Conservation (phyloP, 768 basidiomycete species). For the Lanmaoa rubissima region DNA sequence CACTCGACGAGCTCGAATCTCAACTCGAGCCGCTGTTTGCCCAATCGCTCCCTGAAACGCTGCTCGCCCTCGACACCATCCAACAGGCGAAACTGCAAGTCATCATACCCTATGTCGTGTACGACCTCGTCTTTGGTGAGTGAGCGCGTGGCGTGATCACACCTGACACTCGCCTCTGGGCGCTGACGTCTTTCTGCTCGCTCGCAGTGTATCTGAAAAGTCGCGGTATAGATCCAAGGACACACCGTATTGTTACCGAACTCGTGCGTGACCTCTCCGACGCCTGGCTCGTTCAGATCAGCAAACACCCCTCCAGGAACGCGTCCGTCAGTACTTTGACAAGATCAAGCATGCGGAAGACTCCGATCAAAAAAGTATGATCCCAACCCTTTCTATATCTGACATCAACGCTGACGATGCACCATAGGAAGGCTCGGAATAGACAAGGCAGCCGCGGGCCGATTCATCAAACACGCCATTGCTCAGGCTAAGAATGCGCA, state of each 20-base stretch:
- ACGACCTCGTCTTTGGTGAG: constrained; percentile 85
- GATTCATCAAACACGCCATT: constrained; percentile 85
- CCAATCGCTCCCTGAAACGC: constrained; percentile 64
- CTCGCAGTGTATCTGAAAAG: constrained; percentile 75
- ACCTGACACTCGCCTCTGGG: background rate
- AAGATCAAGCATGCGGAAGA: constrained; percentile 79
- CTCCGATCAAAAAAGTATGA: constrained; percentile 45
- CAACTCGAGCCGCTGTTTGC: constrained; percentile 65
- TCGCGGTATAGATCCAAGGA: constrained; percentile 74
- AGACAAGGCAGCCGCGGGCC: constrained; percentile 75
- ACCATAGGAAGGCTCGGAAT: constrained; percentile 44
- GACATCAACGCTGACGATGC: background rate
- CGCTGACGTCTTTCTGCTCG: background rate
- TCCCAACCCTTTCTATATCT: background rate
- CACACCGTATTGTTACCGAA: constrained; percentile 75
- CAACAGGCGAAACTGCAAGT: constrained; percentile 83
- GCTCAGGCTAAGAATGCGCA: constrained; percentile 48
- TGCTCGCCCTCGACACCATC: constrained; percentile 62
- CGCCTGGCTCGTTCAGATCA: background rate
- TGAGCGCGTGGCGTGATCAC: background rate
- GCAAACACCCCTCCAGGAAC: constrained; percentile 45
- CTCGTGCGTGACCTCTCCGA: constrained; percentile 21
- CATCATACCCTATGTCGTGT: constrained; percentile 75
- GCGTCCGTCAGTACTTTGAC: constrained; percentile 77
- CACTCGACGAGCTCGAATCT: constrained; percentile 69